phyloP scores from a whole-genome alignment of 2,329 filamentous ascomycete species.

The Ilyonectria robusta region DNA sequence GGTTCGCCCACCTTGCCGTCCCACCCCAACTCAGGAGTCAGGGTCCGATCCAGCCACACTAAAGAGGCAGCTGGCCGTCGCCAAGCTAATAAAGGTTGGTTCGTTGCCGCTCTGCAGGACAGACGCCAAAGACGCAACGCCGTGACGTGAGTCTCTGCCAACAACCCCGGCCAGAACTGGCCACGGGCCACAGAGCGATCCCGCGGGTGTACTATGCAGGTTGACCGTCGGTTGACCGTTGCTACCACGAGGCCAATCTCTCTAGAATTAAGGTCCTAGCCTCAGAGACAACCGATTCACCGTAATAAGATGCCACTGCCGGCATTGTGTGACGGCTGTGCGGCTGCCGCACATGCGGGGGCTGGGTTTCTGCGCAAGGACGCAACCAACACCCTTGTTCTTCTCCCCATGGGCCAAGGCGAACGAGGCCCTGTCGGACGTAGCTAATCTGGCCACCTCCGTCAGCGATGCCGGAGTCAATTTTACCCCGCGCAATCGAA shows the following conservation, averaged over 20 bases:
- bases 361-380: conserved; percentile 5
- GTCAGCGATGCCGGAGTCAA: conserved; percentile 26
- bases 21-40: conserved; percentile 46
- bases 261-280: conserved; percentile 1
- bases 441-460: conserved; percentile 7
- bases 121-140: conserved; percentile 28
- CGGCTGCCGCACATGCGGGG: conserved; percentile 16
- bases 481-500: conserved; percentile 25
- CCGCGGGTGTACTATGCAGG: conserved; percentile 8
- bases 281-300: not conserved
- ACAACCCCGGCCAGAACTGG: conserved; percentile 5
- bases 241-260: conserved; percentile 23
- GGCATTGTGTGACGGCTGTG: not conserved
- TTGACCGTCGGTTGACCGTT: conserved; percentile 18
- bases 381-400: conserved; percentile 18
- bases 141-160: conserved; percentile 25
- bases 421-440: conserved; percentile 4
- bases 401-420: conserved; percentile 5
- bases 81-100: conserved; percentile 36
- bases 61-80: conserved; percentile 30
- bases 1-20: conserved; percentile 40
- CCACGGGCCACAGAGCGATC: conserved; percentile 20
- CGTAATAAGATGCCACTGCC: conserved; percentile 1
- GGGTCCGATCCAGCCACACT: conserved; percentile 44
- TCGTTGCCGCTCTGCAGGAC: conserved; percentile 35